Percentiles rank a stretch among this genome's conserved stretches.
These are phyloP conservation scores for Ensete glaucum DNA, from an alignment of 176 grass and related monocot genomes.

Conservation along the genomic window DNA sequence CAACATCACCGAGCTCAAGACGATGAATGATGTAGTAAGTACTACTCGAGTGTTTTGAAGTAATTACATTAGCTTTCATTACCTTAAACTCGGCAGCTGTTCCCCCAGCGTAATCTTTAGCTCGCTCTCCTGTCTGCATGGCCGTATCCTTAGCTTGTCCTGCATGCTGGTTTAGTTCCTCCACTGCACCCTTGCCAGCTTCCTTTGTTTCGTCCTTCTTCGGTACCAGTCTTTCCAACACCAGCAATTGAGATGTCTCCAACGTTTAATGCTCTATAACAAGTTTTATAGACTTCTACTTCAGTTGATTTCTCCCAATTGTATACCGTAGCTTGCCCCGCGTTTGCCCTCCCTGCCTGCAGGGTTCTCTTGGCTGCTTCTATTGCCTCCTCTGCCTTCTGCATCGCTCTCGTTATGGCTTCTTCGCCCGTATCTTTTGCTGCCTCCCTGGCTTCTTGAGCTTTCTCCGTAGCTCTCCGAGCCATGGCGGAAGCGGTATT, in stretches of 20 bases:
- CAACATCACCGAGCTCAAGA: too few relatives aligned
- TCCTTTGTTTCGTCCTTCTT: neutral
- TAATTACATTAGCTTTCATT: neutral
- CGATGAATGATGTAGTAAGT: too few relatives aligned
- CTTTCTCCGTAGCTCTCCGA: slow-evolving; percentile 3
- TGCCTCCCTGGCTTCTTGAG: neutral
- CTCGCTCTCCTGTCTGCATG: neutral
- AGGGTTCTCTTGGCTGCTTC: slow-evolving; percentile 5
- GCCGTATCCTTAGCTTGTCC: neutral
- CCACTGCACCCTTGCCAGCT: neutral
- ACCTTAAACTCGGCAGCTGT: slow-evolving; percentile 1
- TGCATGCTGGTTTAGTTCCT: neutral
- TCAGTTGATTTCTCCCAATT: neutral
- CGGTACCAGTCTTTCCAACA: neutral
- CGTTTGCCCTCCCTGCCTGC: neutral
- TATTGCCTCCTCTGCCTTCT: slow-evolving; percentile 8
- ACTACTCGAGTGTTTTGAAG: too few relatives aligned
- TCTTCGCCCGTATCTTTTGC: neutral
- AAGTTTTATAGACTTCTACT: neutral
- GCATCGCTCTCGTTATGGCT: neutral
- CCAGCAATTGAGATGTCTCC: too few relatives aligned
- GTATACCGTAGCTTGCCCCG: neutral
- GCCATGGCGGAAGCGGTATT: slow-evolving; percentile 13
- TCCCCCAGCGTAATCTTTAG: neutral
- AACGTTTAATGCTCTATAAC: too few relatives aligned